phyloP scores from a whole-genome alignment of 106 monocot genomes.

The Dioscorea alata region DNA sequence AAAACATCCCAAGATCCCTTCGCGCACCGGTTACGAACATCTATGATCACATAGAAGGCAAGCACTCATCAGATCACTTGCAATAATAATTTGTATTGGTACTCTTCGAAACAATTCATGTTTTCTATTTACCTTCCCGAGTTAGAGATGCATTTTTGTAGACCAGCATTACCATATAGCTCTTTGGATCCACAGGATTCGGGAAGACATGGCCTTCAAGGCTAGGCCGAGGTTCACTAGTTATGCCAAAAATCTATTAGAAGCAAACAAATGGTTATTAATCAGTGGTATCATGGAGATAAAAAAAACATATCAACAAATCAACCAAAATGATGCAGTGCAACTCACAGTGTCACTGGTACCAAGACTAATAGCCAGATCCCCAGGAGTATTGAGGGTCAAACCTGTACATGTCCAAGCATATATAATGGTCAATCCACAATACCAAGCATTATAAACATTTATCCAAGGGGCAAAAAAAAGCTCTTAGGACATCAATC shows the following conservation, averaged over 20 bases:
- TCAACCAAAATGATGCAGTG: neutral
- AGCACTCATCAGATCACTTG: neutral
- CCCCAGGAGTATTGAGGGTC: constrained; percentile 81
- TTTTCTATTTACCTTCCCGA: constrained; percentile 63
- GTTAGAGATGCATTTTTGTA: constrained; percentile 97
- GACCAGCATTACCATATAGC: constrained; percentile 96
- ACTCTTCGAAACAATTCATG: neutral
- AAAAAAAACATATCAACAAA: no score
- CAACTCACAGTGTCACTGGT: constrained; percentile 93
- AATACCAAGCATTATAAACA: neutral
- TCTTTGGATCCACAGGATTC: constrained; percentile 85
- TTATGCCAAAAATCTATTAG: constrained; percentile 85
- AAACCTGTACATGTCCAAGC: constrained; percentile 48
- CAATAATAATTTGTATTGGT: neutral
- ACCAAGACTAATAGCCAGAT: constrained; percentile 95
- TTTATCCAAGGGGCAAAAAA: no score
- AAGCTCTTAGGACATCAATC: no score
- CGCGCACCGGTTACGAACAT: constrained; percentile 56
- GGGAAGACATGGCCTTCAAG: constrained; percentile 96
- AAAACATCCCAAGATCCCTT: constrained; percentile 68
- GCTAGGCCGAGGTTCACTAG: constrained; percentile 64
- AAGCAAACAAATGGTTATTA: no score
- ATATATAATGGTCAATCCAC: neutral
- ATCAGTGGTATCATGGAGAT: no score
- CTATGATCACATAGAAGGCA: constrained; percentile 23